Conservation (phyloP, 2,329 filamentous ascomycete genomes). For the Tolypocladium nubicola region DNA sequence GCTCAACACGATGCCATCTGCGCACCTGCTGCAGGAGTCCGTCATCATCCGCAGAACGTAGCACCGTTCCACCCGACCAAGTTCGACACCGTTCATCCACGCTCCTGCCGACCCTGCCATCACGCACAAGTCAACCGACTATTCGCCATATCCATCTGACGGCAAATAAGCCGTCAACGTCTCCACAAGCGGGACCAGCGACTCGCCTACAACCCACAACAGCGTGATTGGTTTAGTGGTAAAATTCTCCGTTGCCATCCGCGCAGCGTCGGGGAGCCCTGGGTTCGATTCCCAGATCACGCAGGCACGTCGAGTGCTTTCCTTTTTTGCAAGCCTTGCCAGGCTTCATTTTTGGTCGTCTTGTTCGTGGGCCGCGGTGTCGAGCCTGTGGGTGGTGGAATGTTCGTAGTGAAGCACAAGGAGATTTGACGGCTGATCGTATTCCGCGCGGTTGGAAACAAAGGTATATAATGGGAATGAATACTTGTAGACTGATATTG, state of each 20-base stretch:
- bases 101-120: too few relatives aligned
- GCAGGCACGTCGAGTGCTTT: background rate
- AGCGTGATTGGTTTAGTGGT: conserved; percentile 4
- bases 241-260: conserved; percentile 4
- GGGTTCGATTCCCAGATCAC: conserved; percentile 4
- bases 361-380: too few relatives aligned
- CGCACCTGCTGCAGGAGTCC: too few relatives aligned
- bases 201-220: background rate
- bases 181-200: background rate
- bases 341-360: background rate
- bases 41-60: too few relatives aligned
- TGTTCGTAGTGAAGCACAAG: background rate
- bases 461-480: background rate
- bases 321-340: background rate
- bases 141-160: too few relatives aligned
- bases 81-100: too few relatives aligned
- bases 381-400: background rate
- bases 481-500: too few relatives aligned
- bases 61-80: too few relatives aligned
- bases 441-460: background rate
- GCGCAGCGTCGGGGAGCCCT: conserved; percentile 2
- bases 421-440: too few relatives aligned
- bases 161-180: background rate
- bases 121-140: too few relatives aligned
- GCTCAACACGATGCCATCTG: too few relatives aligned